Evolutionary conservation across 148 eudicot genomes (phyloP).

Genomic region (Rhododendron ovatum): DNA sequence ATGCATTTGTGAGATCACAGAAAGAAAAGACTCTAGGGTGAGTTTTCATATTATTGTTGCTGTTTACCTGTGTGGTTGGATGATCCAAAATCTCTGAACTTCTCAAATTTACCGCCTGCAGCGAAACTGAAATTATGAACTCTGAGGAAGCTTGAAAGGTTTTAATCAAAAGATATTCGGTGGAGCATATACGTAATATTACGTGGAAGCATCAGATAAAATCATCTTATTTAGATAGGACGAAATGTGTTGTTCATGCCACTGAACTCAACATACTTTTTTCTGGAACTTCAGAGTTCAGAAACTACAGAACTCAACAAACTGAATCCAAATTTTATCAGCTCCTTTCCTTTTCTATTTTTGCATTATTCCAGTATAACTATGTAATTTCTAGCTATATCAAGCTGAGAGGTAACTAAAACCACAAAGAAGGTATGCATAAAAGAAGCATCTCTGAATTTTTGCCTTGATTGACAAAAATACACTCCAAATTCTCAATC

Average conservation of each 20-base stretch:
- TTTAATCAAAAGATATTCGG: background rate
- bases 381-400: background rate
- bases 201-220: background rate
- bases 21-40: slow-evolving; percentile 6
- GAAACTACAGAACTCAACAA: background rate
- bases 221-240: background rate
- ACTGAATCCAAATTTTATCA: background rate
- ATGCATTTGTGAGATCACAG: background rate
- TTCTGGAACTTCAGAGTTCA: background rate
- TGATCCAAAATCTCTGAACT: slow-evolving; percentile 83
- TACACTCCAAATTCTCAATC: background rate
- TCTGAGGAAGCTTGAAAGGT: slow-evolving; percentile 18
- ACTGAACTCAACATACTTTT: background rate
- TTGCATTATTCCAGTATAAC: background rate
- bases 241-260: background rate
- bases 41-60: background rate
- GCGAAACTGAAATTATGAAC: slow-evolving; percentile 25
- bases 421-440: background rate
- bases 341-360: background rate
- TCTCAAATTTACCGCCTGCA: slow-evolving; percentile 91
- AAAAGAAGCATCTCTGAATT: background rate
- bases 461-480: too few relatives aligned
- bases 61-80: slow-evolving; percentile 63
- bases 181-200: background rate
- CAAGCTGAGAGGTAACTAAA: background rate